Conservation (phyloP, 2,329 filamentous ascomycete genomes). For the Penicillium sp. region DNA sequence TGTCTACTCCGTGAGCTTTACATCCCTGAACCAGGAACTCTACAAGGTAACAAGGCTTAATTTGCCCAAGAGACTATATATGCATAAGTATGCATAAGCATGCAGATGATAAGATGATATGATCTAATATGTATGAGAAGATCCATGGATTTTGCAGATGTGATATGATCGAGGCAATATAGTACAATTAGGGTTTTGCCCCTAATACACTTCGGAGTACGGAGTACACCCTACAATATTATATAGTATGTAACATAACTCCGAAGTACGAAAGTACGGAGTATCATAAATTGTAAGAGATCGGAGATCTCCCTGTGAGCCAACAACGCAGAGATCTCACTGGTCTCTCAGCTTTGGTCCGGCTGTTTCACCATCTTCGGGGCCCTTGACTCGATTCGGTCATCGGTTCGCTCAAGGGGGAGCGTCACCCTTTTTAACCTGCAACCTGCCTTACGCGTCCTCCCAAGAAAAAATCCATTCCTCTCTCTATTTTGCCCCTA, state of each 20-base stretch:
- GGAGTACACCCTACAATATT: neutral
- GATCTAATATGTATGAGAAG: neutral
- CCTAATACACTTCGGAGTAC: neutral
- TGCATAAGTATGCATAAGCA: neutral
- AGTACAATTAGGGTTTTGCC: neutral
- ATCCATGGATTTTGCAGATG: neutral
- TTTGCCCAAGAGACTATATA: neutral
- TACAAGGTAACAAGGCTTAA: neutral
- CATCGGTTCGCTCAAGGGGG: constrained; percentile 11
- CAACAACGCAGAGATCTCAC: constrained; percentile 13
- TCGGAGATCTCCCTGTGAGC: constrained; percentile 12
- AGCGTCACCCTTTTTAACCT: constrained; percentile 20
- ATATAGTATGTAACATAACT: neutral
- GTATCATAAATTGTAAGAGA: neutral
- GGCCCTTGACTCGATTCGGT: constrained; percentile 28
- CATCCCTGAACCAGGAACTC: neutral
- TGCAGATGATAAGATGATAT: neutral
- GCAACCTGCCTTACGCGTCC: constrained; percentile 31
- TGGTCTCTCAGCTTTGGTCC: constrained; percentile 14
- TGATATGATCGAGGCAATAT: neutral
- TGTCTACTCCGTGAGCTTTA: constrained; percentile 1
- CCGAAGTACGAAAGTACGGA: neutral
- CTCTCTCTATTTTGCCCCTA: neutral
- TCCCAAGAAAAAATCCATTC: constrained; percentile 7
- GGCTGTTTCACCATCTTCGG: constrained; percentile 32